Base-by-base conservation (phyloP, 331 rosid species). In the Acacia pycnantha region DNA sequence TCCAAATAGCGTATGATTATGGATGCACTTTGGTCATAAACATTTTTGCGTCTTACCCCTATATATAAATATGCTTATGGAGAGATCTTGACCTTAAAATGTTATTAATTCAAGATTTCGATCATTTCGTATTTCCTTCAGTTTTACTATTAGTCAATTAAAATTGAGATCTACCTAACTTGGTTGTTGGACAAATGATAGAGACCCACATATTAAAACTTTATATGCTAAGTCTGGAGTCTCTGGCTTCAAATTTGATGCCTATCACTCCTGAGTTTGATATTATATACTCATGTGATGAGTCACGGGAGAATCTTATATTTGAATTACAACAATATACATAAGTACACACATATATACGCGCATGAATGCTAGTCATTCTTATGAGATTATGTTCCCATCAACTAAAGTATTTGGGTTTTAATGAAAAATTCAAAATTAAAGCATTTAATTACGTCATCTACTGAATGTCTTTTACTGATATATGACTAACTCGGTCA, bases 1-100 rank as follows among this genome's bases (percentile, higher is more conserved):
- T 33, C 6, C 6, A 0, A 33, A 33, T 4, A 33, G 0, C 6
- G 4, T 4, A 4, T 33, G 0, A 2, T 33, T 0, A 0, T 33
- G 5, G 6, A 33, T 0, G 6, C 6, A 33, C 6, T 33, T 33
- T 33, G 0, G 0, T 33, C 6, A 33, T 33, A 0, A 0, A 33
- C 0, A 33, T 33, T 33, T 33, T 33, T 33, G 2, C 5, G 0
- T 0, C 0, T 33, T 33, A 4, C 4, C 37, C 6, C 37, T 33
- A 4, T 33, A 15, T 14, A 15, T 14, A 2, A 70, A 44, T n/a
- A 40, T 70, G 54, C 8, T 44, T 70, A 54, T 70, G 3, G 54
- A 70, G 47, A 70, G n/a, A 41, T 24, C 21, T 43, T 5, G 44
- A 70, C 24, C 12, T 44, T 14, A 2, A 8, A 26, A 70, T 46